Base-by-base conservation (phyloP, 2,329 filamentous ascomycete species). In the Aureobasidium uvarum region DNA sequence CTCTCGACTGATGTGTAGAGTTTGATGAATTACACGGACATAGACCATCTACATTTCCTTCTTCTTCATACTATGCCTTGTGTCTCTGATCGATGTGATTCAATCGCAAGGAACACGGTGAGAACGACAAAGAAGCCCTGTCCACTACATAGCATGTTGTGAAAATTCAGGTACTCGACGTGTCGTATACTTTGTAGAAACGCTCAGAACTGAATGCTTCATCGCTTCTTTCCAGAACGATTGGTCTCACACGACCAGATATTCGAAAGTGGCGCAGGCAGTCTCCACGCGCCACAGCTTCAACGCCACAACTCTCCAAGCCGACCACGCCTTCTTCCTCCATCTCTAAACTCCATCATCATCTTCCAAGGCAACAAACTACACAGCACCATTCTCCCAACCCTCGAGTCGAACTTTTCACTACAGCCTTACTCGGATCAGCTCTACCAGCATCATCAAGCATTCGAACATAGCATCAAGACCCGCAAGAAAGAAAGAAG, bases 21-120 rank as follows among this genome's bases (percentile, higher is more conserved):
- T 59, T 33, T 59, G 55, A 45, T 59, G 41, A 33, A 45, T 59
- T 43, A 59, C 39, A 56, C 36, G 52, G 52, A 56, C 38, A 56
- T 56, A 43, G 36, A 56, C 23, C 52, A 43, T 54, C 51, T 54
- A 54, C 48, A 10, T n/a, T 54, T 38, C 14, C 51, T 33, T 18
- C 16, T 51, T 38, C 14, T 2, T 18, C 20, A 20, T 28, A 16
- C 13, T 5, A 28, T 5, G 4, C 23, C 8, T 28, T 18, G 1
- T 6, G 14, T 28, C 13, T 25, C 1, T 18, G 38, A 13, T 10
- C 33, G 8, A 36, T 28, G 5, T 28, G 45, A n/a, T 28, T 3
- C 28, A 4, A 6, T 51, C 33, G 33, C 1, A 36, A 36, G 2
- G 11, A 10, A 36, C 33, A 36, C 13, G 33, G 2, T 36, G 33